Base-by-base conservation (phyloP, 2,329 filamentous ascomycete species). In the Teratosphaeria pseudoeucalypti region DNA sequence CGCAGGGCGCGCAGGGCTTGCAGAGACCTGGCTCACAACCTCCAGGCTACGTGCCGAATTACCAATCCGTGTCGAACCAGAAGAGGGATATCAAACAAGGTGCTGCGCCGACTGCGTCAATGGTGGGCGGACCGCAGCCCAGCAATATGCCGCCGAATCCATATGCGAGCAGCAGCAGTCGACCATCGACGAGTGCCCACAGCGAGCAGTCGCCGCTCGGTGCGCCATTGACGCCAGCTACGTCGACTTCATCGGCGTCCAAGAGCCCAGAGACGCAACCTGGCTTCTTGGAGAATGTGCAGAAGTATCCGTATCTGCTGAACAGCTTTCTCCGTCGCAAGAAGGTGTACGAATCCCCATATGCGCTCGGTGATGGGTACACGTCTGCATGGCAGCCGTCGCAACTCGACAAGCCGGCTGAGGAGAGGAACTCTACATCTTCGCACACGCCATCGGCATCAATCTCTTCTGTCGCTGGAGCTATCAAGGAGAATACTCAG, bases 321-420 rank as follows among this genome's bases (percentile, higher is more conserved):
- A 77, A 77, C 62, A 73, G 74, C 58, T 78, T 75, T 66, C 72
- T 62, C 37, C 56, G 75, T 56, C 71, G 76, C 60, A 71, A 75
- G 61, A 71, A 74, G 67, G 73, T 74, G 67, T 78, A 79, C 69
- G 72, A 76, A 58, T 78, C 76, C 62, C 77, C 77, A 60, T 79
- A 78, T 66, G 71, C 74, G 64, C 71, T 71, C 57, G 72, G 72
- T 61, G 74, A 73, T 60, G 74, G 74, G 49, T 77, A 76, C 60
- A 67, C 73, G 29, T 63, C 72, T 14, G 71, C 74, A 58, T 78
- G 74, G 68, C 71, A 70, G 66, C 72, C 74, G 27, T 57, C 63
- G 34, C 60, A 63, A 34, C 52, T 66, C 29, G 63, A 66, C 49
- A 61, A 59, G 58, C 58, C 60, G 60, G 43, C 47, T 34, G 56